A percentile compares a stretch with the other conserved stretches of the same genome.
Evolutionary conservation across 768 basidiomycete genomes (phyloP).

Genomic region (Strobilomyces echinocephalus): DNA sequence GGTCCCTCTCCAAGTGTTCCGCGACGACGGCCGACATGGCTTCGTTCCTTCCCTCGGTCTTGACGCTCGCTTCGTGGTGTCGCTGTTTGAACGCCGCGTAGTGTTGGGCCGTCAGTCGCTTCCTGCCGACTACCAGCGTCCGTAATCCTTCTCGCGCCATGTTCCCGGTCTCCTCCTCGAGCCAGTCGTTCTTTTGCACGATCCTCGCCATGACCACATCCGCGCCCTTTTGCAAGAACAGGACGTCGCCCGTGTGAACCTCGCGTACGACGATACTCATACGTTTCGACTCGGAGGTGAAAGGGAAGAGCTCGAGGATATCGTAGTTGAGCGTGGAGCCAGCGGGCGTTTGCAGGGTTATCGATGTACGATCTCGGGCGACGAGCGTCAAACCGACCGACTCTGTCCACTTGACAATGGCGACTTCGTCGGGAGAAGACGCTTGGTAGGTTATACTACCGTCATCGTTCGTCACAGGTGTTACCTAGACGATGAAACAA

Average conservation of each 20-base stretch:
- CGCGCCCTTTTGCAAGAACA: slow-evolving; percentile 94
- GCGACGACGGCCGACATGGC: slow-evolving; percentile 72
- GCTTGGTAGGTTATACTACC: slow-evolving; percentile 96
- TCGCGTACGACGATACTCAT: slow-evolving; percentile 98
- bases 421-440: slow-evolving; percentile 97
- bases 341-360: slow-evolving; percentile 72
- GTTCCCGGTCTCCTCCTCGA: slow-evolving; percentile 97
- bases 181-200: slow-evolving; percentile 96
- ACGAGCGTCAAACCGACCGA: slow-evolving; percentile 88
- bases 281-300: slow-evolving; percentile 97
- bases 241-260: slow-evolving; percentile 65
- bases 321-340: slow-evolving; percentile 68
- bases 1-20: slow-evolving; percentile 76
- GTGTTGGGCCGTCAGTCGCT: slow-evolving; percentile 60
- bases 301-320: slow-evolving; percentile 93
- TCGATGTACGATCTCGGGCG: slow-evolving; percentile 86
- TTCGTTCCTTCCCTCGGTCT: slow-evolving; percentile 74
- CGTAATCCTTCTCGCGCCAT: slow-evolving; percentile 97
- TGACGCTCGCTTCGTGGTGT: slow-evolving; percentile 76
- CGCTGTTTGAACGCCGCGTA: slow-evolving; percentile 69
- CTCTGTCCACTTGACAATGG: slow-evolving; percentile 96
- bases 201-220: slow-evolving; percentile 97
- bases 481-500: slow-evolving; percentile 62
- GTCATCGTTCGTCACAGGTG: slow-evolving; percentile 92
- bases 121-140: slow-evolving; percentile 89